Evolutionary conservation across 441 rosid species (phyloP), one percentile per base, ranked within the genome.

Genomic region (Erodium trifolium): DNA sequence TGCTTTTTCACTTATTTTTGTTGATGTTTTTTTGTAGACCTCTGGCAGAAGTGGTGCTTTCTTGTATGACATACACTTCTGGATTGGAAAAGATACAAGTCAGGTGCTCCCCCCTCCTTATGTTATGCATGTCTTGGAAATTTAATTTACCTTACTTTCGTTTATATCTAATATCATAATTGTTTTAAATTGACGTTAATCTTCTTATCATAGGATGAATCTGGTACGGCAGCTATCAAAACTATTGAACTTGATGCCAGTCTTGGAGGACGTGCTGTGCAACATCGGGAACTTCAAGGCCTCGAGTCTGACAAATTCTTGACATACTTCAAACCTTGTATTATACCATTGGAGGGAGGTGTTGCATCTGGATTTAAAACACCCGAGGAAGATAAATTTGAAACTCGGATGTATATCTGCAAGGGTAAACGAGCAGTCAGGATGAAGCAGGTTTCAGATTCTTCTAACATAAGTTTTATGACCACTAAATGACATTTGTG

Each of bases 261-360:
- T 77, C 93, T 91, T 68, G 99, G 99, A 70, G 98, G 98, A 64
- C 96, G 98, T 68, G 98, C 98, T 65, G 96, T 92, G 71, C 99
- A 92, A 82, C 92, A 95, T 82, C 78, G 99, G 27, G 27, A 23
- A 23, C 27, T 23, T 23, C 27, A 23, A 23, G 27, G 27, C 27
- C 27, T 23, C 1, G 99, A 95, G 79, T 89, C 99, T 78, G 95
- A 95, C 73, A 87, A 84, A 78, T 92, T 95, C 78, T 89, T 95
- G 82, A 85, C 99, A 29, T 95, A 90, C 80, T 95, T 92, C 79
- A 95, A 89, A 77, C 99, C 98, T 35, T 95, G 99, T 76, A 85
- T 95, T 70, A 82, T 95, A 70, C 99, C 99, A 0, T 76, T 95
- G 76, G 97, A 95, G 76, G 99, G 99, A 34, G 99, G 99, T 74